Base-by-base conservation (phyloP, 805 yeast genomes). In the Candida insectalens region DNA sequence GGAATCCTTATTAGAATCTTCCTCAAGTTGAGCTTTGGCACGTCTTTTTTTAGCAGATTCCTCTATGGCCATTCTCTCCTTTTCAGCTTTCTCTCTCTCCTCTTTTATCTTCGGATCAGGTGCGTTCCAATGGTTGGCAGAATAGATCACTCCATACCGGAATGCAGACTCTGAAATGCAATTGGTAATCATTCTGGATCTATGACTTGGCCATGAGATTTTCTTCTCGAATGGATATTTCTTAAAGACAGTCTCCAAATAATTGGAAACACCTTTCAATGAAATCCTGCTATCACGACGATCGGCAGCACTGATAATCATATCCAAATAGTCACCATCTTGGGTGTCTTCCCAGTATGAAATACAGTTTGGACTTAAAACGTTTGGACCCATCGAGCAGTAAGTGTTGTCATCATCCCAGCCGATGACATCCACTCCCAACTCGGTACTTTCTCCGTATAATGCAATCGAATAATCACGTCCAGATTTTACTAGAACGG, bases 301-400 rank as follows among this genome's bases (percentile, higher is more conserved):
- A 39, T 63, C 67, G 0, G 65, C 52, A 35, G 63, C 65, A 36
- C 63, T 59, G 16, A 63, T 27, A 1, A 64, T 51, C 19, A 64
- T 41, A 3, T 57, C 62, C 60, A 65, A 39, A 35, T 57, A 51
- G 45, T 65, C 70, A 13, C 32, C 19, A 8, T 37, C 34, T 4
- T 35, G 14, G 10, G 30, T 27, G 25, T 29, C 36, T 25, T 36
- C 40, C 66, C 65, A 61, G 21, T 38, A 43, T 4, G 59, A 49
- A 13, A 61, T 51, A 4, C 61, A 55, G 37, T 61, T 61, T 2
- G 65, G 62, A 15, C 56, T 55, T 15, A 61, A 46, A 5, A 57
- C 64, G 33, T 51, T 57, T 15, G 50, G 44, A 8, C 56, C 56
- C 7, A 13, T 29, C 9, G 17, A 12, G 7, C 22, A 3, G 12